Conservation (phyloP, 2,329 filamentous ascomycete genomes). For the Claviceps pazoutovae region DNA sequence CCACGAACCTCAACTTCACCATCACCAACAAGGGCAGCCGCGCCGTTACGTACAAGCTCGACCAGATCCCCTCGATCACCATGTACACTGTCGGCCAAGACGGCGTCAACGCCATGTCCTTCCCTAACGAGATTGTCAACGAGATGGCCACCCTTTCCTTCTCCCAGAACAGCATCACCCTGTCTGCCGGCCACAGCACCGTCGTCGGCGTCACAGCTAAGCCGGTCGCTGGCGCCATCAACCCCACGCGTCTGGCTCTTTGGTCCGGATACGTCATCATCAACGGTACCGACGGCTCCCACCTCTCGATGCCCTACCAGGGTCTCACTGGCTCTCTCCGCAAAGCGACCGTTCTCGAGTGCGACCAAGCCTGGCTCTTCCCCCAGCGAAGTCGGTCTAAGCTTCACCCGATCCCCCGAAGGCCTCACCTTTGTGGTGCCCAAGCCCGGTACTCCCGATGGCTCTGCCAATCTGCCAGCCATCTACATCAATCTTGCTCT, state of each 20-base stretch:
- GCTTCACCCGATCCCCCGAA: conserved; percentile 10
- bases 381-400: conserved; percentile 16
- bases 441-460: conserved; percentile 19
- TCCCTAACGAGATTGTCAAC: conserved; percentile 29
- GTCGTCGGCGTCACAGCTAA: conserved; percentile 32
- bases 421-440: conserved; percentile 28
- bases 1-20: conserved; percentile 32
- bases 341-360: conserved; percentile 8
- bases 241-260: conserved; percentile 23
- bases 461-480: neutral
- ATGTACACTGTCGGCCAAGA: conserved; percentile 32
- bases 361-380: conserved; percentile 12
- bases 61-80: conserved; percentile 34
- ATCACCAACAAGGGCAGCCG: conserved; percentile 39
- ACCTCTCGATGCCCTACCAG: conserved; percentile 25
- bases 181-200: conserved; percentile 27
- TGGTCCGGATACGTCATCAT: conserved; percentile 29
- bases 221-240: conserved; percentile 22
- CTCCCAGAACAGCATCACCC: conserved; percentile 27
- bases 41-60: conserved; percentile 36
- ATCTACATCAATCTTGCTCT: conserved; percentile 22
- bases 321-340: conserved; percentile 23
- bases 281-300: conserved; percentile 22
- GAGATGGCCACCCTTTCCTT: conserved; percentile 29
- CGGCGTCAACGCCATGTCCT: conserved; percentile 22